Evolutionary conservation across 805 yeast genomes (phyloP).

Genomic region (Hyphopichia homilentoma): DNA sequence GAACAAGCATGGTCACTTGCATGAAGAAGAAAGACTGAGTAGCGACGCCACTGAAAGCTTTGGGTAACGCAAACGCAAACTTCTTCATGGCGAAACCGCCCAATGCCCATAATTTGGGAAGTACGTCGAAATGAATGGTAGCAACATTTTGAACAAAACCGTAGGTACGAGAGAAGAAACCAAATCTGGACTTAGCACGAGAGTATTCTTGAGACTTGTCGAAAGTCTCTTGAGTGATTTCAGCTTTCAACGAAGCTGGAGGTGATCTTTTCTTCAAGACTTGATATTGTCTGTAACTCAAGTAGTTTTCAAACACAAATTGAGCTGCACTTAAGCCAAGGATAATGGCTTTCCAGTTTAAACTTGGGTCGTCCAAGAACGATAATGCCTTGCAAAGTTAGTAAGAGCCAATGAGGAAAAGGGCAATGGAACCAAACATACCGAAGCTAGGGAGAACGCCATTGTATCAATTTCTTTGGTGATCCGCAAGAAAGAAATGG

Average conservation of each 20-base stretch:
- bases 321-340: slow-evolving; percentile 73
- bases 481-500: too few relatives aligned
- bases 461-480: too few relatives aligned
- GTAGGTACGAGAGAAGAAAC: slow-evolving; percentile 51
- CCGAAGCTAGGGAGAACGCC: too few relatives aligned
- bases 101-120: slow-evolving; percentile 35
- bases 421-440: too few relatives aligned
- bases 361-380: slow-evolving; percentile 59
- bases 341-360: slow-evolving; percentile 79
- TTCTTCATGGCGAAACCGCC: slow-evolving; percentile 60
- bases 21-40: slow-evolving; percentile 67
- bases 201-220: slow-evolving; percentile 75
- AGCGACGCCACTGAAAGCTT: slow-evolving; percentile 51
- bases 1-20: slow-evolving; percentile 47
- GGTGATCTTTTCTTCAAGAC: slow-evolving; percentile 52
- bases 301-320: slow-evolving; percentile 68
- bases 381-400: slow-evolving; percentile 50
- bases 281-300: slow-evolving; percentile 73
- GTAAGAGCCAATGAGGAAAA: not conserved
- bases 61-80: slow-evolving; percentile 40
- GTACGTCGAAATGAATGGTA: slow-evolving; percentile 54
- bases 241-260: slow-evolving; percentile 66
- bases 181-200: slow-evolving; percentile 70
- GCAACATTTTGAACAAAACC: slow-evolving; percentile 54
- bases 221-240: slow-evolving; percentile 70